Evolutionary conservation across 2,329 filamentous ascomycete species (phyloP).

Genomic region (Ascochyta rabiei): DNA sequence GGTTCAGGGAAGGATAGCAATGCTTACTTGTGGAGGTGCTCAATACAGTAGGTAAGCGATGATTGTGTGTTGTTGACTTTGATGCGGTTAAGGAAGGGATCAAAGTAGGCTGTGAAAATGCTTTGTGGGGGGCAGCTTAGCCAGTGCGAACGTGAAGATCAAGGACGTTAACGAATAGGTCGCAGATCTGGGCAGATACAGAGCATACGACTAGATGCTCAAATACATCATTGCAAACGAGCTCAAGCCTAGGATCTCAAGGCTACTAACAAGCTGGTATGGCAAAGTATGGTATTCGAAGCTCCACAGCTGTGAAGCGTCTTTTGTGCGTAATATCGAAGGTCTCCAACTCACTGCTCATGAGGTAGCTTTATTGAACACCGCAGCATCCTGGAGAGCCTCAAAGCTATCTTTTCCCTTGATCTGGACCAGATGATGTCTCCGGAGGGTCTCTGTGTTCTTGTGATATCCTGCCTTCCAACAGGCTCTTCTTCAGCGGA

Average conservation of each 20-base stretch:
- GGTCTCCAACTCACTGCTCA: no score
- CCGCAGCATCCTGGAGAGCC: no score
- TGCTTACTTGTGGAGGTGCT: not conserved
- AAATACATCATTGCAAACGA: not conserved
- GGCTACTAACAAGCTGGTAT: no score
- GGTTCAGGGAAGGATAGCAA: not conserved
- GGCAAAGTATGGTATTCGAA: no score
- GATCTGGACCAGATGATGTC: not conserved
- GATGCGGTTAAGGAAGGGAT: not conserved
- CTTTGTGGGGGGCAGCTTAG: not conserved
- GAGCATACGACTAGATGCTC: not conserved
- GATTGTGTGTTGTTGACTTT: not conserved
- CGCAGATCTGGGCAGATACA: not conserved
- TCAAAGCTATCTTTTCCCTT: not conserved
- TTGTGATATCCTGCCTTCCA: not conserved
- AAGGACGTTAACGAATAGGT: not conserved
- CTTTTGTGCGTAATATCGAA: no score
- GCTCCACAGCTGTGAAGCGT: no score
- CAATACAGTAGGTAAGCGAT: not conserved
- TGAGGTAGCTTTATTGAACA: no score
- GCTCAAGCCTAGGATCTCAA: not conserved
- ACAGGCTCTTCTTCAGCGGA: not conserved
- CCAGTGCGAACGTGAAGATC: not conserved
- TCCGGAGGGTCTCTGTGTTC: not conserved
- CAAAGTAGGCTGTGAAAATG: not conserved